A percentile compares a stretch with the other conserved stretches of the same genome.
Evolutionary conservation across 78 protist genomes (phyloP).

Genomic region (Salpingoeca rosetta): DNA sequence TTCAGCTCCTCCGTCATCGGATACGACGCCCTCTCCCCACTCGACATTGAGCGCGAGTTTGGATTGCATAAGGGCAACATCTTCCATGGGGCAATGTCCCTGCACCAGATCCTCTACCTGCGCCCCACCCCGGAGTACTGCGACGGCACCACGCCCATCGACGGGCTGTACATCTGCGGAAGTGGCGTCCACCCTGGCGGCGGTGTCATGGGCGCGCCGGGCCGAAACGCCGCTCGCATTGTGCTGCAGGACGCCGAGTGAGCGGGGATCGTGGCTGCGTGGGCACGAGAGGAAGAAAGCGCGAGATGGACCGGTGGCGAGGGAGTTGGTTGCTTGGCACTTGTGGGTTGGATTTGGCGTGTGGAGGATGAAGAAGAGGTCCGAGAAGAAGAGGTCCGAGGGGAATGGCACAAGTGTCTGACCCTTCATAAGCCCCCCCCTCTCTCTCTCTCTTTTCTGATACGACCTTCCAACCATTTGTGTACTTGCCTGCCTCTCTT

Average conservation of each 20-base stretch:
- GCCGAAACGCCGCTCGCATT: slow-evolving; percentile 24
- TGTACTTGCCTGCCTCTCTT: too few species aligned
- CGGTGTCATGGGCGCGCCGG: slow-evolving; percentile 61
- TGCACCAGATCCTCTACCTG: slow-evolving; percentile 28
- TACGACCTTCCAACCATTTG: too few species aligned
- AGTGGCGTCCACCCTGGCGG: slow-evolving; percentile 50
- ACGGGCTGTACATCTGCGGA: slow-evolving; percentile 37
- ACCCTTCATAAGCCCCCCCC: too few species aligned
- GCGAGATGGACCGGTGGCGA: too few species aligned
- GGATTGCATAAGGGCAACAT: slow-evolving; percentile 44
- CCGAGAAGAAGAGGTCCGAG: too few species aligned
- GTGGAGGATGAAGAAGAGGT: too few species aligned
- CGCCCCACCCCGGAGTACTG: slow-evolving; percentile 18
- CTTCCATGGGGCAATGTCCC: slow-evolving; percentile 39
- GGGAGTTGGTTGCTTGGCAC: too few species aligned
- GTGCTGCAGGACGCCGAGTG: slow-evolving; percentile 7
- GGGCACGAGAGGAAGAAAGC: too few species aligned
- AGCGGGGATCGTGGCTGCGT: too few species aligned
- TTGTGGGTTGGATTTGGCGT: too few species aligned
- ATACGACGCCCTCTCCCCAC: slow-evolving; percentile 30
- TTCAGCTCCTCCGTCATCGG: slow-evolving; percentile 34
- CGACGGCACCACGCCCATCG: slow-evolving; percentile 17
- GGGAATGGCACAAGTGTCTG: too few species aligned
- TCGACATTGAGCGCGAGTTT: slow-evolving; percentile 40
- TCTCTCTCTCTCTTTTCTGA: too few species aligned